These are phyloP conservation scores for Gryganskiella cystojenkinii DNA, from an alignment of 192 early-diverging fungal genomes.

Conservation along the genomic window DNA sequence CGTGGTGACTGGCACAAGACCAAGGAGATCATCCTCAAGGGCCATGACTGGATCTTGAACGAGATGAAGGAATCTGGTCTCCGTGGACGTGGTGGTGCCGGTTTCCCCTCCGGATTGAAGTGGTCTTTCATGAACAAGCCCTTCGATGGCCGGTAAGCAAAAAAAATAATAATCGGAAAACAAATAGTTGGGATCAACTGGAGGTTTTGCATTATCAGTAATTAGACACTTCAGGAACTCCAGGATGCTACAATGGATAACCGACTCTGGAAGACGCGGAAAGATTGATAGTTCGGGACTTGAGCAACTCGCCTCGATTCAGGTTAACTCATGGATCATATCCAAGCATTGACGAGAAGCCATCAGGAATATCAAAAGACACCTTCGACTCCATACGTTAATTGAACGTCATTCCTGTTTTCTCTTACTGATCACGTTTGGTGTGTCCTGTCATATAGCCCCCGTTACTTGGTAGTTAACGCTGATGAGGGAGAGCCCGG, in stretches of 20 bases:
- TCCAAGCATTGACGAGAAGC: no score
- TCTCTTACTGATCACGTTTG: background rate
- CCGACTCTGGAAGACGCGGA: no score
- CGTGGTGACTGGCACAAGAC: slow-evolving; percentile 99
- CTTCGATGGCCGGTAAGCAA: slow-evolving; percentile 71
- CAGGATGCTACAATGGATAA: no score
- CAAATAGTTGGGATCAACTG: background rate
- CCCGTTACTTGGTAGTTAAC: slow-evolving; percentile 97
- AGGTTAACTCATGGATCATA: no score
- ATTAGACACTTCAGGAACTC: no score
- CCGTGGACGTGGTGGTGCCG: slow-evolving; percentile 95
- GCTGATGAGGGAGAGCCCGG: slow-evolving; percentile 99
- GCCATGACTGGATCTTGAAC: slow-evolving; percentile 97
- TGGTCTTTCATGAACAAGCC: slow-evolving; percentile 99
- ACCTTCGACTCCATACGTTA: no score
- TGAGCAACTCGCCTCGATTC: no score
- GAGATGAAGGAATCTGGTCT: slow-evolving; percentile 97
- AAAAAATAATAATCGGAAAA: background rate
- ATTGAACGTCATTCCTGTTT: background rate
- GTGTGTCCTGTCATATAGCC: slow-evolving; percentile 55
- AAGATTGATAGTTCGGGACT: no score
- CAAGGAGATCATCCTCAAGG: slow-evolving; percentile 97
- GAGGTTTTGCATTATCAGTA: background rate
- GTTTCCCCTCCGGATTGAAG: slow-evolving; percentile 98
- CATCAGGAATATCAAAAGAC: no score